These are phyloP conservation scores for Hortiboletus rubellus DNA, from an alignment of 1,284 basidiomycete species.

Conservation along the genomic window DNA sequence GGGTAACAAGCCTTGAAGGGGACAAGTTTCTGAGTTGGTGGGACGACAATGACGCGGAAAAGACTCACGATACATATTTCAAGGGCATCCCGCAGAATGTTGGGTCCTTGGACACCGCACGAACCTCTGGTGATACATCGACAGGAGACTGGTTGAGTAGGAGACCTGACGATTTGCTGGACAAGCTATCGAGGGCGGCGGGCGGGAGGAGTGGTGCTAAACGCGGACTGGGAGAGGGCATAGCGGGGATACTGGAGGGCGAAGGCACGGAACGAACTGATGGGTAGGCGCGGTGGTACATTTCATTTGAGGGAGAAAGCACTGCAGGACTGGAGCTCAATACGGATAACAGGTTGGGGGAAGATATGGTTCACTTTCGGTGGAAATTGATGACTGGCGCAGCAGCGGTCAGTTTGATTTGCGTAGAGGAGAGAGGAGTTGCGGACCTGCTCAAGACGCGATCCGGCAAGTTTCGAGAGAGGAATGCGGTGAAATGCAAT, in stretches of 20 bases:
- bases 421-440: background rate
- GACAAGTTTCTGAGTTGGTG: conserved; percentile 1
- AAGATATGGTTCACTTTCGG: conserved; percentile 26
- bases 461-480: conserved; percentile 8
- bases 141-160: conserved; percentile 35
- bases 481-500: conserved; percentile 11
- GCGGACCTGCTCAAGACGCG: conserved; percentile 14
- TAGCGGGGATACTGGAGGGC: conserved; percentile 29
- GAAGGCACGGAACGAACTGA: conserved; percentile 41
- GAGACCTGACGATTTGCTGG: conserved; percentile 34
- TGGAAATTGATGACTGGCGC: background rate
- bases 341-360: conserved; percentile 1
- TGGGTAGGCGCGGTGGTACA: conserved; percentile 46
- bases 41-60: background rate
- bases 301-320: conserved; percentile 37
- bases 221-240: conserved; percentile 34
- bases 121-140: conserved; percentile 29
- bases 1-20: conserved; percentile 75
- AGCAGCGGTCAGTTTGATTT: background rate
- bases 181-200: conserved; percentile 31
- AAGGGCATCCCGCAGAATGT: conserved; percentile 55
- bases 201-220: conserved; percentile 40
- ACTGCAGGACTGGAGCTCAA: conserved; percentile 26
- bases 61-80: conserved; percentile 63
- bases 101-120: conserved; percentile 33